Conservation (phyloP, 2,329 filamentous ascomycete species). For the Aphanoascus verrucosus region DNA sequence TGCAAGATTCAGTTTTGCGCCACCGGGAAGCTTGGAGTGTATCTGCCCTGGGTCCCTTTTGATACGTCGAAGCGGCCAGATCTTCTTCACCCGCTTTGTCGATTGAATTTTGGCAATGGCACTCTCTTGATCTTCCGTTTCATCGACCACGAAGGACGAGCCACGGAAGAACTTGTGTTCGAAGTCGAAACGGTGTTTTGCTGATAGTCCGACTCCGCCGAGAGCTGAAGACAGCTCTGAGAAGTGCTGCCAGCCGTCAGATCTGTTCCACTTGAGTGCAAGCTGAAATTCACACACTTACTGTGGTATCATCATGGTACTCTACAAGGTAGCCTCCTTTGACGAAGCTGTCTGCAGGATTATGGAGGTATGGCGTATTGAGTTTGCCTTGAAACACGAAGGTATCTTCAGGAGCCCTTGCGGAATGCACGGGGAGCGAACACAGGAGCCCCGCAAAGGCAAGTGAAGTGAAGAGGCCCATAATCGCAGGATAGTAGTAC, state of each 20-base stretch:
- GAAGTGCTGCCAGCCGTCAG: conserved; percentile 2
- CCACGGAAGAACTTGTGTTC: conserved; percentile 11
- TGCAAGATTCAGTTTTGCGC: neutral
- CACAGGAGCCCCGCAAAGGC: neutral
- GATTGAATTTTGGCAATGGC: neutral
- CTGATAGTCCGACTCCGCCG: neutral
- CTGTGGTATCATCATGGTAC: conserved; percentile 23
- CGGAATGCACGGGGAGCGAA: neutral
- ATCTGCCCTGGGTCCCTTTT: conserved; percentile 3
- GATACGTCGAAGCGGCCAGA: conserved; percentile 7
- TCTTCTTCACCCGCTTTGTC: neutral
- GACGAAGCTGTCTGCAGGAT: neutral
- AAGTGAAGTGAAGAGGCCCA: neutral
- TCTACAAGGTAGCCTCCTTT: conserved; percentile 13
- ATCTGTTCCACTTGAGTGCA: neutral
- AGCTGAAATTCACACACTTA: neutral
- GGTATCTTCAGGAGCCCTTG: conserved; percentile 1
- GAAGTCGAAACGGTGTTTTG: conserved; percentile 8
- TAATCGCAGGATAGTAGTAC: neutral
- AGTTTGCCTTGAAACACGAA: conserved; percentile 6
- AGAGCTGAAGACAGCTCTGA: conserved; percentile 6
- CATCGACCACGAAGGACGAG: conserved; percentile 5
- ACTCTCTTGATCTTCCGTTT: neutral
- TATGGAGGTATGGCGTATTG: neutral
- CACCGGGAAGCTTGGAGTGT: conserved; percentile 1